Evolutionary conservation across 106 monocot species (phyloP), one percentile per base, ranked within the genome.

Genomic region (Amphibolis antarctica): DNA sequence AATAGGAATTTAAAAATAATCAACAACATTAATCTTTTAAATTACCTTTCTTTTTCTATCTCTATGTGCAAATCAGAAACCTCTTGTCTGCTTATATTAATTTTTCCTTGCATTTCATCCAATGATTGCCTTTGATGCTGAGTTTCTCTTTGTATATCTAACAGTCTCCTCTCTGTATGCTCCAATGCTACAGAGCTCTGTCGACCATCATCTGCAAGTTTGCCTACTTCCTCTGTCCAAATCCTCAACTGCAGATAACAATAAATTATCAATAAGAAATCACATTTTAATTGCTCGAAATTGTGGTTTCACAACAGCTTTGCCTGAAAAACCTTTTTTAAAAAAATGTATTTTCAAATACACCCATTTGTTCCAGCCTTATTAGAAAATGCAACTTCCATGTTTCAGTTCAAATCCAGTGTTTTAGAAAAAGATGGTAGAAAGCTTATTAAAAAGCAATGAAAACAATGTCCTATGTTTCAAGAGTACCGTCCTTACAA

Each of bases 1-100:
- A 59, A 59, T 12, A 29, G n/a, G 18, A 12, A 18, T 10, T 6
- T 2, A 59, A 30, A 19, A 13, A 27, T 45, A 47, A 63, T 18
- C 5, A 18, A 61, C 42, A 36, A 43, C 10, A 23, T 9, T 10
- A 9, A 26, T 63, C 25, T 24, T 36, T 24, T 7, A 12, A 20
- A 56, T 42, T 74, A 96, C 96, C 86, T 96, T 69, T 90, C 90
- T 63, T 84, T 89, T 64, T 88, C 88, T 50, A 93, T 69, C 51
- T 84, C 86, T 64, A 90, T 74, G 50, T 84, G 72, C 42, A 96
- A 64, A 45, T 83, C 78, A 27, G 80, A 58, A 62, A 82, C 76
- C 27, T 85, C 72, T 1, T 55, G 21, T 26, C 90, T 78, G 46
- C 78, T 85, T 43, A 15, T 72, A 62, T 78, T 79, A 31, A 70